These are phyloP conservation scores for Mortierella sp. DNA, from an alignment of 371 early-diverging fungal genomes.

Conservation along the genomic window DNA sequence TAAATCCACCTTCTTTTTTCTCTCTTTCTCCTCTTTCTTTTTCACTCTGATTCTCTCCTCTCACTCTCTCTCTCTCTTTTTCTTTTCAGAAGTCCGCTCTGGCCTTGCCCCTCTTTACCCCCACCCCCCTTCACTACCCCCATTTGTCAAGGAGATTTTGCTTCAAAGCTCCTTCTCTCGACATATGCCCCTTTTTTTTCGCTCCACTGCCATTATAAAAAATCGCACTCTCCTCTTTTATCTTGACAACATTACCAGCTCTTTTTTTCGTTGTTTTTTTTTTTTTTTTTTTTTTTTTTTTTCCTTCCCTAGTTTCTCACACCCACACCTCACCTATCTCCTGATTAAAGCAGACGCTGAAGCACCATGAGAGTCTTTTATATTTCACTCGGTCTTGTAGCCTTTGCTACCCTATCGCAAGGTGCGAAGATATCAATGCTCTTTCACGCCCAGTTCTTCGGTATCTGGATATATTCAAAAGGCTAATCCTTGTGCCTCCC, in stretches of 20 bases:
- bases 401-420: not conserved
- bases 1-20: not conserved
- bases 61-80: not conserved
- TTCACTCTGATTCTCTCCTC: not conserved
- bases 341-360: too few species aligned
- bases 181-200: not conserved
- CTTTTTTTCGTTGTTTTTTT: not conserved
- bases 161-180: not conserved
- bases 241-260: too few species aligned
- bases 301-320: not conserved
- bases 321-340: not conserved
- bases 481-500: too few species aligned
- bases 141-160: too few species aligned
- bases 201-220: not conserved
- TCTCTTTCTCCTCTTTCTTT: slow-evolving; percentile 3
- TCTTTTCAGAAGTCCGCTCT: not conserved
- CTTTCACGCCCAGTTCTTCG: too few species aligned
- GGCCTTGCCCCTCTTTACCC: not conserved
- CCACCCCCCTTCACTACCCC: not conserved
- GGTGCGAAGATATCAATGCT: too few species aligned
- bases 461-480: too few species aligned
- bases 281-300: not conserved
- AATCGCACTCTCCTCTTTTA: not conserved
- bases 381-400: slow-evolving; percentile 18
- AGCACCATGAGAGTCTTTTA: slow-evolving; percentile 21